These are phyloP conservation scores for Melanogaster broomeanus DNA, from an alignment of 768 basidiomycete genomes.

Conservation along the genomic window DNA sequence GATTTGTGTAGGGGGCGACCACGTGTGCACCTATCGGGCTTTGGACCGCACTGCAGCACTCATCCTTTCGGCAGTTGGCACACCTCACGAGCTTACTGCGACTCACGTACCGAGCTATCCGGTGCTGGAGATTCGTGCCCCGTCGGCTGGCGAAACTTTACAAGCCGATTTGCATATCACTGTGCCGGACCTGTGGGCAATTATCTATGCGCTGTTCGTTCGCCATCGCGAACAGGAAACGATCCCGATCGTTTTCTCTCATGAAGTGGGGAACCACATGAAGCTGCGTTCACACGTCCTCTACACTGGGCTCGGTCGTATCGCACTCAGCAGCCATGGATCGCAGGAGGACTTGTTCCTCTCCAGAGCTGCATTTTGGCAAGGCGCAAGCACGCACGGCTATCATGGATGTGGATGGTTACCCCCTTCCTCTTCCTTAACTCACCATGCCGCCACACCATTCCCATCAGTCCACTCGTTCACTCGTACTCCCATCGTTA, in stretches of 20 bases:
- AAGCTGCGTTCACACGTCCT: constrained; percentile 41
- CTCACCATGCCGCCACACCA: constrained; percentile 17
- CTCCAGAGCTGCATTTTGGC: constrained; percentile 48
- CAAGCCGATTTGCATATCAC: constrained; percentile 10
- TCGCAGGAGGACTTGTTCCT: constrained; percentile 37
- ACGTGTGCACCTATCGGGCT: constrained; percentile 12
- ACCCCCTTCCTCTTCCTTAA: constrained; percentile 30
- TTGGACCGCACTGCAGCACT: constrained; percentile 10
- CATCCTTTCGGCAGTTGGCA: constrained; percentile 19
- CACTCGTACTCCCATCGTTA: constrained; percentile 48
- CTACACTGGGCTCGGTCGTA: constrained; percentile 36
- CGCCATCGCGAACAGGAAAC: constrained; percentile 39
- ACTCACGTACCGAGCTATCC: constrained; percentile 21
- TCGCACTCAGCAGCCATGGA: constrained; percentile 2
- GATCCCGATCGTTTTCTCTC: constrained; percentile 40
- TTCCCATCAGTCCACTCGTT: constrained; percentile 43
- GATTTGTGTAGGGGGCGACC: constrained; percentile 8
- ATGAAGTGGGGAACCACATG: constrained; percentile 26
- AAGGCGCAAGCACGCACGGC: constrained; percentile 44
- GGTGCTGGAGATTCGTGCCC: constrained; percentile 14
- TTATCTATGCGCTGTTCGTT: constrained; percentile 44
- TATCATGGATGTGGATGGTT: constrained; percentile 35
- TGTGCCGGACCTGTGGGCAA: constrained; percentile 41
- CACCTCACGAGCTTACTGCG: constrained; percentile 17
- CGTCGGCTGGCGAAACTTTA: not conserved